A percentile compares a stretch with the other conserved stretches of the same genome.
Evolutionary conservation across 1,139 yeast genomes (phyloP).

Genomic region (Scheffersomyces titani): DNA sequence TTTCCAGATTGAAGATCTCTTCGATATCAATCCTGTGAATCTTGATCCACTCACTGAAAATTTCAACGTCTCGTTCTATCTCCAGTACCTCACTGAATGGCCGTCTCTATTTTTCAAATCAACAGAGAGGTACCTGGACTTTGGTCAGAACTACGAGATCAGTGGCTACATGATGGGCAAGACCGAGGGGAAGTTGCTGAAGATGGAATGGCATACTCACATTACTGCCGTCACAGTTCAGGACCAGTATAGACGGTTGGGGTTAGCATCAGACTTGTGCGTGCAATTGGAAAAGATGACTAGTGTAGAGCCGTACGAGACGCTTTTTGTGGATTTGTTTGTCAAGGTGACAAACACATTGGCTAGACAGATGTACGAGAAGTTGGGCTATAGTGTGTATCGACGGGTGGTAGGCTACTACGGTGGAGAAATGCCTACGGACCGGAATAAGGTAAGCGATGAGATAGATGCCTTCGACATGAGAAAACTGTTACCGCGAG

Average conservation of each 20-base stretch:
- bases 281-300: slow-evolving; percentile 71
- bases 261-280: slow-evolving; percentile 80
- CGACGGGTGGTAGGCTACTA: slow-evolving; percentile 92
- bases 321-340: slow-evolving; percentile 85
- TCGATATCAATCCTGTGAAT: slow-evolving; percentile 71
- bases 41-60: slow-evolving; percentile 90
- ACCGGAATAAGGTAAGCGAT: slow-evolving; percentile 51
- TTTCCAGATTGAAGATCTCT: slow-evolving; percentile 81
- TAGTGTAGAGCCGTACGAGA: slow-evolving; percentile 63
- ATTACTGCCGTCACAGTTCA: slow-evolving; percentile 94
- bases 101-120: slow-evolving; percentile 88
- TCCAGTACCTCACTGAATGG: slow-evolving; percentile 83
- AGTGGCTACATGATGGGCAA: slow-evolving; percentile 95
- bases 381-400: slow-evolving; percentile 80
- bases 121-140: slow-evolving; percentile 17
- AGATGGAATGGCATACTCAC: slow-evolving; percentile 92
- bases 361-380: slow-evolving; percentile 82
- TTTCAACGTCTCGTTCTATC: slow-evolving; percentile 79
- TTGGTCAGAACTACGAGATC: slow-evolving; percentile 28
- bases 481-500: slow-evolving; percentile 67
- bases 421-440: slow-evolving; percentile 51
- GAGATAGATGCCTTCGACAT: slow-evolving; percentile 88
- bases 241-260: slow-evolving; percentile 78
- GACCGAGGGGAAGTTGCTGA: slow-evolving; percentile 72
- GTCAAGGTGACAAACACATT: slow-evolving; percentile 82